A percentile compares a stretch with the other conserved stretches of the same genome.
These are phyloP conservation scores for Pseudocercospora eumusae DNA, from an alignment of 2,329 filamentous ascomycete species.

Conservation along the genomic window DNA sequence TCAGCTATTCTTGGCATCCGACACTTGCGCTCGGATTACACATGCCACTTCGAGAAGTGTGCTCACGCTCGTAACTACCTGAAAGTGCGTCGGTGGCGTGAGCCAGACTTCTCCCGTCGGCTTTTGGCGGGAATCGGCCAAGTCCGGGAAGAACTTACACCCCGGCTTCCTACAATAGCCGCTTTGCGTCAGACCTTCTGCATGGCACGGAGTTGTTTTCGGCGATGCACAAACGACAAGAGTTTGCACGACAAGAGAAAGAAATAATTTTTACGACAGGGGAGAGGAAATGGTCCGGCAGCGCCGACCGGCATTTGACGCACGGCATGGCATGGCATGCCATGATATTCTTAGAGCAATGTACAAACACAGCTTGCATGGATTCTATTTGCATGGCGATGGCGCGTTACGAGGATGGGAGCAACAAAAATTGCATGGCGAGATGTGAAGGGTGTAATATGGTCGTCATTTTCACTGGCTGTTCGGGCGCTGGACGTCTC, in stretches of 20 bases:
- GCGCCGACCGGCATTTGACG: slow-evolving; percentile 6
- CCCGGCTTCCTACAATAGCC: slow-evolving; percentile 2
- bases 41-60: neutral
- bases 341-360: slow-evolving; percentile 3
- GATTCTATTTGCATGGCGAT: slow-evolving; percentile 7
- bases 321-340: slow-evolving; percentile 5
- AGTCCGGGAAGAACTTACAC: neutral
- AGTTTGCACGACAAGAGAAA: neutral
- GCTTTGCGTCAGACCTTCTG: neutral
- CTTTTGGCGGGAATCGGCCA: slow-evolving; percentile 5
- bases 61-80: neutral
- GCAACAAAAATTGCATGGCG: slow-evolving; percentile 1
- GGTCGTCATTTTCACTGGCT: neutral
- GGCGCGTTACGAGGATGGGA: neutral
- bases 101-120: slow-evolving; percentile 4
- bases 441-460: neutral
- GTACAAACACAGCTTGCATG: neutral
- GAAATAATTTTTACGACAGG: slow-evolving; percentile 5
- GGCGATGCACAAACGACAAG: neutral
- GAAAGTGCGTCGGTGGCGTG: slow-evolving; percentile 7
- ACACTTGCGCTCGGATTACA: neutral
- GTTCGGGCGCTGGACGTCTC: slow-evolving; percentile 3
- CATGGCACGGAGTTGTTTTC: neutral
- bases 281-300: neutral
- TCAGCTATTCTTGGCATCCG: slow-evolving; percentile 16